A percentile compares a stretch with the other conserved stretches of the same genome.
These are phyloP conservation scores for Lipomyces japonicus DNA, from an alignment of 805 yeast species.

Conservation along the genomic window DNA sequence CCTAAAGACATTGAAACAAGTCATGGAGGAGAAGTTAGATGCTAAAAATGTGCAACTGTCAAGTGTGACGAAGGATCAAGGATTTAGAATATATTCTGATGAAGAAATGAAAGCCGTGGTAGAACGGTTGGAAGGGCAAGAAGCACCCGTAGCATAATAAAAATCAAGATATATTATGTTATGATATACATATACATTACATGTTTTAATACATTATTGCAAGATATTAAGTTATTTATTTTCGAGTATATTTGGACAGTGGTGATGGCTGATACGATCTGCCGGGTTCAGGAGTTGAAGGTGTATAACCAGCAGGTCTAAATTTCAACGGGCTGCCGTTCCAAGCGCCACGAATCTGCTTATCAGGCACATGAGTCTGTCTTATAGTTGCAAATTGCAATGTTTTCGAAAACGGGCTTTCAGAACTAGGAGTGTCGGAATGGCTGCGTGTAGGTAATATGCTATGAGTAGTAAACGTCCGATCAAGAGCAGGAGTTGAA, in stretches of 20 bases:
- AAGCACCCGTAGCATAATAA: slow-evolving; percentile 7
- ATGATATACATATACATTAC: not conserved
- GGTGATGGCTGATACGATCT: not conserved
- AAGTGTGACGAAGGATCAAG: slow-evolving; percentile 78
- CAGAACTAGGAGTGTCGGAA: too few relatives aligned
- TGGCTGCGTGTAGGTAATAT: slow-evolving; percentile 22
- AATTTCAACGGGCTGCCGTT: slow-evolving; percentile 1
- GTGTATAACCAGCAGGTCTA: not conserved
- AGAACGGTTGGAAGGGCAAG: slow-evolving; percentile 46
- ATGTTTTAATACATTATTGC: not conserved
- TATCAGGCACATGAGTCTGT: not conserved
- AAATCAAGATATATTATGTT: not conserved
- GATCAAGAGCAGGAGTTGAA: slow-evolving; percentile 31
- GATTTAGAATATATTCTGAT: slow-evolving; percentile 81
- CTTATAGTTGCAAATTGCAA: not conserved
- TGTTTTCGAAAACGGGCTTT: not conserved
- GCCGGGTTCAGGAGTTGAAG: too few relatives aligned
- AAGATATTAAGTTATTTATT: too few relatives aligned
- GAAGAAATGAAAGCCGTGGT: slow-evolving; percentile 80
- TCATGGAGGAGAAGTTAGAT: slow-evolving; percentile 98
- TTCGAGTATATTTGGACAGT: not conserved
- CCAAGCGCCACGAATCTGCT: not conserved
- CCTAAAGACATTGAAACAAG: slow-evolving; percentile 88
- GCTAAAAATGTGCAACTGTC: slow-evolving; percentile 94
- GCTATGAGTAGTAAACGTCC: slow-evolving; percentile 27